Conservation (phyloP, 345 rosid species). For the Litchi chinensis region DNA sequence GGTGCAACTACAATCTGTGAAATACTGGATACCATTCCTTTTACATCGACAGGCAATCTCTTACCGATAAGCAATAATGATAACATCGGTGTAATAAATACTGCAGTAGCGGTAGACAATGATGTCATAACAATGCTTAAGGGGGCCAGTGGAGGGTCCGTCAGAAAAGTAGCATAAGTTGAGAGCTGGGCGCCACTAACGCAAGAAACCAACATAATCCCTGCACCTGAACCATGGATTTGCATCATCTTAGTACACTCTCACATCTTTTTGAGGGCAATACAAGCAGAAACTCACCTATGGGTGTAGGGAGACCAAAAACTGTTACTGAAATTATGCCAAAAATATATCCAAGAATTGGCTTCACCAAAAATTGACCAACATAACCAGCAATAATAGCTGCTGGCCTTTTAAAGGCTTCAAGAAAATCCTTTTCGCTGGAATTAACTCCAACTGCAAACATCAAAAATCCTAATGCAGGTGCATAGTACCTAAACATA, state of each 20-base stretch:
- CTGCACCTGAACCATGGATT: conserved; percentile 60
- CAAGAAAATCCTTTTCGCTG: conserved; percentile 82
- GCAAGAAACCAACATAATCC: conserved; percentile 94
- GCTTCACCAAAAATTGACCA: conserved; percentile 85
- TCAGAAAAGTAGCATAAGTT: conserved; percentile 84
- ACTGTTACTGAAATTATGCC: conserved; percentile 64
- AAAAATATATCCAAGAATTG: conserved; percentile 81
- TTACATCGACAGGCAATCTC: conserved; percentile 89
- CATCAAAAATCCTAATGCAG: conserved; percentile 96
- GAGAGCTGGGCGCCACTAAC: conserved; percentile 98
- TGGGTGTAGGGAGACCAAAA: conserved; percentile 77
- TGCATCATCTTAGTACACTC: conserved; percentile 14
- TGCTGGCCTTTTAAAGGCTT: conserved; percentile 80
- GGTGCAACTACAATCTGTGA: conserved; percentile 86
- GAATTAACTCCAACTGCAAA: conserved; percentile 97
- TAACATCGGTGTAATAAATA: conserved; percentile 73
- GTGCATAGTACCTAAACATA: conserved; percentile 80
- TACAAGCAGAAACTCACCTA: conserved; percentile 50
- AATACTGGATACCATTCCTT: conserved; percentile 90
- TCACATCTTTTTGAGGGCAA: conserved; percentile 5
- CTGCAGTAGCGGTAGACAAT: conserved; percentile 84
- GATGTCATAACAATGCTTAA: conserved; percentile 97
- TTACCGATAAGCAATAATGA: conserved; percentile 87
- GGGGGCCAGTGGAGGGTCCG: conserved; percentile 84
- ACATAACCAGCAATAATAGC: conserved; percentile 75